phyloP scores from a whole-genome alignment of 257 asterid genomes.

The Leonotis leonurus region DNA sequence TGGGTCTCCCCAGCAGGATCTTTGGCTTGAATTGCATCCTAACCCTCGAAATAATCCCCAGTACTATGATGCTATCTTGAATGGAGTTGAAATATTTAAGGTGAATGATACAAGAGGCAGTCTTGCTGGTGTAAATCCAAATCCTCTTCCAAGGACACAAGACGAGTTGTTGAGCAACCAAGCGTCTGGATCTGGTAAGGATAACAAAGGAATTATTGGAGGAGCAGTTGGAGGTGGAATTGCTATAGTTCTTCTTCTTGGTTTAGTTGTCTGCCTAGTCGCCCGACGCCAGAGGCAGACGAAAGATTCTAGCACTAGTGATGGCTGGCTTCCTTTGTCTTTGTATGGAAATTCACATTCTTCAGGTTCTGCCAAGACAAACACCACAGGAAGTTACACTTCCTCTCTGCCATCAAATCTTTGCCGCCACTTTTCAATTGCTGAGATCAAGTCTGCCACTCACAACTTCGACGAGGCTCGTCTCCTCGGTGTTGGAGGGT shows the following conservation, averaged over 20 bases:
- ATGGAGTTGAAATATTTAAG: constrained; percentile 80
- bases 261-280: constrained; percentile 41
- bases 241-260: constrained; percentile 50
- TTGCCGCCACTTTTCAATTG: constrained; percentile 83
- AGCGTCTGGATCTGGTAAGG: constrained; percentile 29
- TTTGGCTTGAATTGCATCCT: constrained; percentile 77
- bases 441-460: constrained; percentile 80
- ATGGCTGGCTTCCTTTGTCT: constrained; percentile 89
- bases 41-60: constrained; percentile 21
- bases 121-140: constrained; percentile 86
- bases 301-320: constrained; percentile 57
- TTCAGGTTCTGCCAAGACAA: constrained; percentile 64
- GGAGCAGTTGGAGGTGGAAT: constrained; percentile 83
- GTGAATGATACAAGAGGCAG: constrained; percentile 43
- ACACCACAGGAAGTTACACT: constrained; percentile 71
- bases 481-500: constrained; percentile 86
- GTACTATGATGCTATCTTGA: constrained; percentile 65
- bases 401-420: constrained; percentile 85
- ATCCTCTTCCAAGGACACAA: constrained; percentile 42
- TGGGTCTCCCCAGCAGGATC: constrained; percentile 54
- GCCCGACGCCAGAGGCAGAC: constrained; percentile 29
- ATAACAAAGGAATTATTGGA: constrained; percentile 42
- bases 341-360: constrained; percentile 81
- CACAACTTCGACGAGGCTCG: constrained; percentile 69
- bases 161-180: constrained; percentile 18